phyloP scores from a whole-genome alignment of 2,329 filamentous ascomycete genomes.

The Microcyclospora pomicola region DNA sequence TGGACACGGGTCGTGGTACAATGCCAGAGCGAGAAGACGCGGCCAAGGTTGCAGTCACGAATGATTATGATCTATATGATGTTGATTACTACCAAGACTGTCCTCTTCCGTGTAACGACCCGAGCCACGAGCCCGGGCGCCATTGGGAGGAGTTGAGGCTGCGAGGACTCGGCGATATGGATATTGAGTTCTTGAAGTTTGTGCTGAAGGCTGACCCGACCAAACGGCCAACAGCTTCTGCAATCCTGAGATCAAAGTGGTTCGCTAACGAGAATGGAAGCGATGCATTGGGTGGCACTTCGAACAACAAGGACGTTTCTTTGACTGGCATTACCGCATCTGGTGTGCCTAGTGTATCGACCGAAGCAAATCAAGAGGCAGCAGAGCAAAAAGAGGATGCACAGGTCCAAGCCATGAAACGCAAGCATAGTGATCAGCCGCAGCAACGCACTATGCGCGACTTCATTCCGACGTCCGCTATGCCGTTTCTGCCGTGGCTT shows the following conservation, averaged over 20 bases:
- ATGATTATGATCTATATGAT: constrained; percentile 16
- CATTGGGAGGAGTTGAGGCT: constrained; percentile 13
- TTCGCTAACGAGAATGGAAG: background rate
- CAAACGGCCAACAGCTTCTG: constrained; percentile 12
- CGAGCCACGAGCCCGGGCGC: constrained; percentile 6
- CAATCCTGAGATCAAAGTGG: constrained; percentile 11
- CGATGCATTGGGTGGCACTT: too few relatives aligned
- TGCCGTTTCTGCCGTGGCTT: too few relatives aligned
- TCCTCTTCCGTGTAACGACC: constrained; percentile 8
- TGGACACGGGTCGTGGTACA: constrained; percentile 5
- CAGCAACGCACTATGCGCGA: too few relatives aligned
- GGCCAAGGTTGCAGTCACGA: constrained; percentile 9
- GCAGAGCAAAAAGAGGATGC: too few relatives aligned
- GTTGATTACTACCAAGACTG: constrained; percentile 12
- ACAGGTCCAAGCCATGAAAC: too few relatives aligned
- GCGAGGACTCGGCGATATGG: constrained; percentile 11
- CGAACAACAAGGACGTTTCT: too few relatives aligned
- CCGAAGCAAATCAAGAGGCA: too few relatives aligned
- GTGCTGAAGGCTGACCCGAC: constrained; percentile 14
- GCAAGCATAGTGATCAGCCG: too few relatives aligned
- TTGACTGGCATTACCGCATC: too few relatives aligned
- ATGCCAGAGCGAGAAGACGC: constrained; percentile 10
- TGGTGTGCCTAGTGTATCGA: too few relatives aligned
- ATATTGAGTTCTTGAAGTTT: constrained; percentile 14
- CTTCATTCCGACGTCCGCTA: too few relatives aligned